phyloP scores from a whole-genome alignment of 129 eudicot species.

The Rutidosis leptorrhynchoides region DNA sequence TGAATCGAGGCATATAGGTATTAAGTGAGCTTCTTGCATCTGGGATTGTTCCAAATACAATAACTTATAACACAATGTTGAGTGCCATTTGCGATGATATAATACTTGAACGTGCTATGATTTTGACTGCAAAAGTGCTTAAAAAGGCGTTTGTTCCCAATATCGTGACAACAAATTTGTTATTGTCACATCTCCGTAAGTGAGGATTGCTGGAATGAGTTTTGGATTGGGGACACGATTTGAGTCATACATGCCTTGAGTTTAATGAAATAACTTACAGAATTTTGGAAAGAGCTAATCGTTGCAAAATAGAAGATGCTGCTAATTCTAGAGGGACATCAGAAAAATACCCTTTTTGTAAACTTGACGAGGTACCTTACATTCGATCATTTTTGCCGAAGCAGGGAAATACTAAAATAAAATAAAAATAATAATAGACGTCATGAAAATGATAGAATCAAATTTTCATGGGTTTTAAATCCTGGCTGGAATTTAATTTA shows the following conservation, averaged over 20 bases:
- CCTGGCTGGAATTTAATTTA: no score
- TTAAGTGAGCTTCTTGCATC: constrained; percentile 72
- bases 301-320: constrained; percentile 40
- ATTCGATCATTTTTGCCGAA: constrained; percentile 60
- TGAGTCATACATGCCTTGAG: constrained; percentile 59
- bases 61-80: constrained; percentile 84
- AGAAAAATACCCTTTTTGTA: no score
- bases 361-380: constrained; percentile 82
- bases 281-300: constrained; percentile 67
- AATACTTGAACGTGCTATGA: constrained; percentile 75
- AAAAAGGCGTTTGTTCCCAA: no score
- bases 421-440: no score
- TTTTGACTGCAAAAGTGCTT: constrained; percentile 70
- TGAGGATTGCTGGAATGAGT: constrained; percentile 79
- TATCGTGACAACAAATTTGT: constrained; percentile 64
- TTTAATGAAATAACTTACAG: constrained; percentile 73
- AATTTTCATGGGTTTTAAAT: no score
- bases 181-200: constrained; percentile 73
- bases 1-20: constrained; percentile 59
- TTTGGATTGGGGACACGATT: constrained; percentile 76
- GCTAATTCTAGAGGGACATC: constrained; percentile 41
- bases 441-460: no score
- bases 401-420: no score
- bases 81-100: constrained; percentile 69
- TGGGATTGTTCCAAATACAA: constrained; percentile 71